Base-by-base conservation (phyloP, 2,329 filamentous ascomycete species). In the Lecanicillium sp. region DNA sequence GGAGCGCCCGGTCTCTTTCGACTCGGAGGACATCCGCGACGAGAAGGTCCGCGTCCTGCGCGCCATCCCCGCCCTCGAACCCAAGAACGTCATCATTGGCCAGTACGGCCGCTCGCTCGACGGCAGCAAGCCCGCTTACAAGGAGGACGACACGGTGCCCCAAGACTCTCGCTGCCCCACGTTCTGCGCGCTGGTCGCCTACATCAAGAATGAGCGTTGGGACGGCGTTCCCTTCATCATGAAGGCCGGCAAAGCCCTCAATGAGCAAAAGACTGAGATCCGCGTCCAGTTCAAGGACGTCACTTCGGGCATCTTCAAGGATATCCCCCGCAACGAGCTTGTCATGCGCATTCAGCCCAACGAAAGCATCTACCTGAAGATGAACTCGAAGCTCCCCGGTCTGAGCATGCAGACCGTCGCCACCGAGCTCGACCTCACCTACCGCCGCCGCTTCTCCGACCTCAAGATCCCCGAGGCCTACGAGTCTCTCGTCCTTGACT, bases 161-260 rank as follows among this genome's bases (percentile, higher is more conserved):
- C 93, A 95, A 73, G 90, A 95, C 58, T 96, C 91, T 27, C 84
- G 94, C 60, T 98, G 93, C 79, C 91, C 93, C 23, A 98, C 93
- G 6, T 98, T 98, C 77, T 95, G 90, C 63, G 91, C 93, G 30
- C 83, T 98, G 70, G 91, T 95, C 29, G 90, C 90, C 29, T 95
- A 94, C 73, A 97, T 98, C 72, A 97, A 97, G 81, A 98, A 98
- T 69, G 93, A 98, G 81, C 80, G 93, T 60, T 98, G 93, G 93
- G 94, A 98, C 58, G 94, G 93, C 49, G 93, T 98, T 45, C 93
- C 93, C 44, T 98, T 98, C 77, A 98, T 98, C 70, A 80, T 98
- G 74, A 98, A 98, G 84, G 93, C 93, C 38, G 93, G 93, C 60
- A 98, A 98, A 77, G 90, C 93, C 37, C 77, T 98, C 55, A 98